A percentile compares a stretch with the other conserved stretches of the same genome.
Conservation (phyloP, 129 eudicot species). For the Solidago caesia region DNA sequence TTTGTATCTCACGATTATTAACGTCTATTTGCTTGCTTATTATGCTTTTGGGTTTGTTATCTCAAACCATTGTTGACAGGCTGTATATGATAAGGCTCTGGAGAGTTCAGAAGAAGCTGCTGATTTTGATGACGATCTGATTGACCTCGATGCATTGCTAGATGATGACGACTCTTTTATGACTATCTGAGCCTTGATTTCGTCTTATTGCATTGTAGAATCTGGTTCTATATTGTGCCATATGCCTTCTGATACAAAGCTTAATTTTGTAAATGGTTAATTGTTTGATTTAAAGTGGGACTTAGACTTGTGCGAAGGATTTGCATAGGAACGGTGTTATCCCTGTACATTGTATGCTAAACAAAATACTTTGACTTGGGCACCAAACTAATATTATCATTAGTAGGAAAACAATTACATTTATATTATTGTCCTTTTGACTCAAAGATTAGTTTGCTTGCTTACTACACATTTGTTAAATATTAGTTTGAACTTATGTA, state of each 20-base stretch:
- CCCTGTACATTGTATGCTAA: slow-evolving; percentile 30
- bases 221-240: slow-evolving; percentile 16
- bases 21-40: neutral
- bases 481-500: neutral
- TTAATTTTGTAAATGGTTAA: slow-evolving; percentile 36
- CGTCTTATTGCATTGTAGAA: slow-evolving; percentile 25
- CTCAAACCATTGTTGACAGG: slow-evolving; percentile 40
- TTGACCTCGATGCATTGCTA: slow-evolving; percentile 67
- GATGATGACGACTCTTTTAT: slow-evolving; percentile 61
- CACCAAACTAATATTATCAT: slow-evolving; percentile 16
- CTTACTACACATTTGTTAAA: neutral
- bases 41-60: neutral
- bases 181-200: slow-evolving; percentile 33
- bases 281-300: slow-evolving; percentile 24
- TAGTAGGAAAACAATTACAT: neutral
- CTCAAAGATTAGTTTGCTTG: neutral
- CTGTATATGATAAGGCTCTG: slow-evolving; percentile 44
- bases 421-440: neutral
- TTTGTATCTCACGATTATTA: neutral
- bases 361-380: slow-evolving; percentile 19
- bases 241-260: slow-evolving; percentile 19
- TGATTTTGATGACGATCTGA: slow-evolving; percentile 69
- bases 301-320: slow-evolving; percentile 11
- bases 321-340: slow-evolving; percentile 22
- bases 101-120: slow-evolving; percentile 47